Percentiles rank a stretch among this genome's conserved stretches.
These are phyloP conservation scores for Cryphonectria naterciae DNA, from an alignment of 2,329 filamentous ascomycete genomes.

Conservation along the genomic window DNA sequence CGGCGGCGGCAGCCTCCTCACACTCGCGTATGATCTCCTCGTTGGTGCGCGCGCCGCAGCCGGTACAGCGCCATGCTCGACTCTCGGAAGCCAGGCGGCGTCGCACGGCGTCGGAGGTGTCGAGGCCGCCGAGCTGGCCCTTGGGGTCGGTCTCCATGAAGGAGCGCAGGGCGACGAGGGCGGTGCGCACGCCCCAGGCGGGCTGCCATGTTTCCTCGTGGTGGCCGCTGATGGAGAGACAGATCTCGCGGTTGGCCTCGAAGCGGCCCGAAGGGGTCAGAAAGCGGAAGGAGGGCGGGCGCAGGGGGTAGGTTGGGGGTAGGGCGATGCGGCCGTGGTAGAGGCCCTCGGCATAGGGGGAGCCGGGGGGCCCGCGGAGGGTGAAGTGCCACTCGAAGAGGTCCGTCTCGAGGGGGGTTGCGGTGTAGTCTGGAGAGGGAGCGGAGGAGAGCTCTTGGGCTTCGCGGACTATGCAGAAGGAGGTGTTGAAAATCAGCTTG, in stretches of 20 bases:
- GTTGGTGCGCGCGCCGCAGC: slow-evolving; percentile 74
- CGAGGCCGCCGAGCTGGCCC: slow-evolving; percentile 89
- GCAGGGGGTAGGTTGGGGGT: slow-evolving; percentile 85
- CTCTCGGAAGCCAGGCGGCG: slow-evolving; percentile 71
- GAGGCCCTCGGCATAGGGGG: slow-evolving; percentile 77
- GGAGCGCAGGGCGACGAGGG: slow-evolving; percentile 75
- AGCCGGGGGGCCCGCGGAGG: slow-evolving; percentile 82
- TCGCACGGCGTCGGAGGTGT: slow-evolving; percentile 70
- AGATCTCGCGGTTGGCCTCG: slow-evolving; percentile 96
- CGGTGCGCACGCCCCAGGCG: slow-evolving; percentile 93
- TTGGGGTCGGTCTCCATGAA: slow-evolving; percentile 93
- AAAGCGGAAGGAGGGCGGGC: slow-evolving; percentile 95
- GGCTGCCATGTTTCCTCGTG: slow-evolving; percentile 99
- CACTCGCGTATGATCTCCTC: slow-evolving; percentile 74
- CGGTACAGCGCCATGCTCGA: slow-evolving; percentile 66
- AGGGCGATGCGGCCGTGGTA: slow-evolving; percentile 96
- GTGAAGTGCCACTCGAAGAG: slow-evolving; percentile 99
- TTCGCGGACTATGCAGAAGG: slow-evolving; percentile 71
- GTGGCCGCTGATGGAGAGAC: slow-evolving; percentile 88
- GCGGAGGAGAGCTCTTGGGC: slow-evolving; percentile 80
- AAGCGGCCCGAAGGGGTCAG: slow-evolving; percentile 89
- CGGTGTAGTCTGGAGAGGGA: slow-evolving; percentile 84
- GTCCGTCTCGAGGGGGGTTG: slow-evolving; percentile 82
- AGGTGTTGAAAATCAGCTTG: slow-evolving; percentile 35
- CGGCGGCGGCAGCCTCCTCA: slow-evolving; percentile 57